phyloP scores from a whole-genome alignment of 1,284 basidiomycete species.

The Grifola frondosa region DNA sequence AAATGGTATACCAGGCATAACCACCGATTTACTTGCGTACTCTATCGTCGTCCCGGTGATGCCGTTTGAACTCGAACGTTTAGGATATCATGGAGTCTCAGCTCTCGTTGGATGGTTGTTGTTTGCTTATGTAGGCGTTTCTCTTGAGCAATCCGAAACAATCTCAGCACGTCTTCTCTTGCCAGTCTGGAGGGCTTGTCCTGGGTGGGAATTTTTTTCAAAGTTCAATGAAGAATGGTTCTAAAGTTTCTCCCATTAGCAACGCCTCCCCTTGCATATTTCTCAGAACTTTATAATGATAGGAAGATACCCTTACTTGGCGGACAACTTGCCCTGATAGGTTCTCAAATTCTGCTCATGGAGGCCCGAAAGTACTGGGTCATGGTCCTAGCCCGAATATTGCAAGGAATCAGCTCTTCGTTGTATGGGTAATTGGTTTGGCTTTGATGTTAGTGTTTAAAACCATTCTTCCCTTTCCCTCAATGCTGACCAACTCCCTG shows the following conservation, averaged over 20 bases:
- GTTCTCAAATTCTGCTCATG: slow-evolving; percentile 73
- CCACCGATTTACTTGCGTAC: slow-evolving; percentile 65
- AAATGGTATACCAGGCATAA: slow-evolving; percentile 47
- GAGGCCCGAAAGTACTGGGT: slow-evolving; percentile 67
- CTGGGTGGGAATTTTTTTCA: slow-evolving; percentile 24
- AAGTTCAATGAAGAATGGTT: neutral
- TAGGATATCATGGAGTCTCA: slow-evolving; percentile 54
- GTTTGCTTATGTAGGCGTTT: slow-evolving; percentile 53
- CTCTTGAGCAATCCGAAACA: neutral
- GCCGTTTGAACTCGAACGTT: slow-evolving; percentile 65
- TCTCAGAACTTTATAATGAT: slow-evolving; percentile 60
- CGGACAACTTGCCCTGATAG: slow-evolving; percentile 57
- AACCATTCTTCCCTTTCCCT: slow-evolving; percentile 4
- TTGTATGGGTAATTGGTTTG: slow-evolving; percentile 76
- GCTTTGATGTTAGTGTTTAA: slow-evolving; percentile 57
- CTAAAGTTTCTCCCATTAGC: slow-evolving; percentile 36
- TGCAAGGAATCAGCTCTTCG: slow-evolving; percentile 73
- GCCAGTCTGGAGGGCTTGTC: slow-evolving; percentile 35
- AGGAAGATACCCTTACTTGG: slow-evolving; percentile 59
- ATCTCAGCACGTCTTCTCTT: neutral
- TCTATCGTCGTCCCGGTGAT: slow-evolving; percentile 74
- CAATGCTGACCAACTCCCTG: slow-evolving; percentile 5
- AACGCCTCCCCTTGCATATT: slow-evolving; percentile 68
- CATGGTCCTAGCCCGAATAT: slow-evolving; percentile 69
- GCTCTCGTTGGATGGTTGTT: slow-evolving; percentile 68